Percentiles rank a stretch among this genome's conserved stretches.
Conservation (phyloP, 1,284 basidiomycete species). For the Crepidotus sp. region DNA sequence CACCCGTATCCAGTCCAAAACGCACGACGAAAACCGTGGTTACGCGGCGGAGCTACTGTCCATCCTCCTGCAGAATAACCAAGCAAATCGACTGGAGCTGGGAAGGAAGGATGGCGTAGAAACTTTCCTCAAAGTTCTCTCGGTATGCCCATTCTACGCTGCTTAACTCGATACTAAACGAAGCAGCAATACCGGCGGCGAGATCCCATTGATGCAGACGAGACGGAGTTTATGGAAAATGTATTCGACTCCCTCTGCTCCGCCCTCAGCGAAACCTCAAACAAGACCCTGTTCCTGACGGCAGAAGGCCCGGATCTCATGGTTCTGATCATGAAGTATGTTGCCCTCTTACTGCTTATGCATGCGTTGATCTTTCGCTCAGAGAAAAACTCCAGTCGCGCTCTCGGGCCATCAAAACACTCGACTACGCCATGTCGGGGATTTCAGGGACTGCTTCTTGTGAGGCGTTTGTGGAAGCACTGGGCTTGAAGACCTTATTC, state of each 20-base stretch:
- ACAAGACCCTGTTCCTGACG: conserved; percentile 78
- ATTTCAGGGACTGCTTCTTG: conserved; percentile 68
- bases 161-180: background rate
- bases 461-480: conserved; percentile 78
- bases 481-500: conserved; percentile 87
- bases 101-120: conserved; percentile 77
- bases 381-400: conserved; percentile 80
- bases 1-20: conserved; percentile 63
- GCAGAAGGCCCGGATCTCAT: conserved; percentile 95
- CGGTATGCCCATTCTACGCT: conserved; percentile 46
- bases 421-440: conserved; percentile 88
- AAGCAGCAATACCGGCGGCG: conserved; percentile 74
- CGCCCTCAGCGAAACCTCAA: conserved; percentile 60
- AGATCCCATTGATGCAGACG: conserved; percentile 80
- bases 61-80: conserved; percentile 75
- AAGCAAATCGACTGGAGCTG: conserved; percentile 54
- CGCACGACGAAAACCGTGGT: conserved; percentile 77
- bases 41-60: conserved; percentile 86
- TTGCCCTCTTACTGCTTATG: conserved; percentile 8
- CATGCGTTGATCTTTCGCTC: conserved; percentile 8
- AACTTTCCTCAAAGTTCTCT: conserved; percentile 64
- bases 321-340: conserved; percentile 91
- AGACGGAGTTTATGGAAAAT: conserved; percentile 97
- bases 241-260: conserved; percentile 87
- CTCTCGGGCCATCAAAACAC: conserved; percentile 78